Base-by-base conservation (phyloP, 192 early-diverging fungal species). In the Linnemannia hyalina region DNA sequence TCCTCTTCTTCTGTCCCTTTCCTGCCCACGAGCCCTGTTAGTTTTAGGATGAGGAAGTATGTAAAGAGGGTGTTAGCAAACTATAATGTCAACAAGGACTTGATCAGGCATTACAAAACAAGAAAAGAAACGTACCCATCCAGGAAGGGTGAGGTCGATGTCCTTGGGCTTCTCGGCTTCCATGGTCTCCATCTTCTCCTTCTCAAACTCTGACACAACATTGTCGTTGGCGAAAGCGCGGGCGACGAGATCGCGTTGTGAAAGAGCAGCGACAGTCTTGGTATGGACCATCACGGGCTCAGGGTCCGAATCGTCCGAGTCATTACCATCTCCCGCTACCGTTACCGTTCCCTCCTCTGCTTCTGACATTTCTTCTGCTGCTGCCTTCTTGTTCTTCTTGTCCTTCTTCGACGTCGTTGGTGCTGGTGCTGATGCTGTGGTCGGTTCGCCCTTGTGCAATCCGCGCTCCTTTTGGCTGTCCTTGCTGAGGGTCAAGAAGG, bases 191-290 rank as follows among this genome's bases (percentile, higher is more conserved):
- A 89, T 82, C 88, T 98, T 98, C 79, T 99, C 98, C 4, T 93
- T 92, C 70, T 96, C 96, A 89, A 99, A 99, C 78, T 99, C 97
- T 13, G 86, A 75, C 2, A 96, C 93, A 29, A 99, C 94, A 77
- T 98, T 94, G 78, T 99, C 98, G 75, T 97, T 95, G 15, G 97
- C 96, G 91, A 99, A 99, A 22, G 98, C 98, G 80, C 97, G 93
- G 72, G 95, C 94, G 46, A 99, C 96, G 46, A 99, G 89, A 41
- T 97, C 95, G 52, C 94, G 92, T 78, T 96, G 96, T 5, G 92
- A 90, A 44, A 93, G 96, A 20, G 90, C 89, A 36, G 88, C 84
- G 2, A 90, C 89, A 10, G 89, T 90, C 68, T 90, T 92, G 26
- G 83, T 80, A 75, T 94, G 93, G 0, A 95, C 91, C 89, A 94